phyloP scores from a whole-genome alignment of 2,329 filamentous ascomycete genomes.

The Ophiostoma sp. region DNA sequence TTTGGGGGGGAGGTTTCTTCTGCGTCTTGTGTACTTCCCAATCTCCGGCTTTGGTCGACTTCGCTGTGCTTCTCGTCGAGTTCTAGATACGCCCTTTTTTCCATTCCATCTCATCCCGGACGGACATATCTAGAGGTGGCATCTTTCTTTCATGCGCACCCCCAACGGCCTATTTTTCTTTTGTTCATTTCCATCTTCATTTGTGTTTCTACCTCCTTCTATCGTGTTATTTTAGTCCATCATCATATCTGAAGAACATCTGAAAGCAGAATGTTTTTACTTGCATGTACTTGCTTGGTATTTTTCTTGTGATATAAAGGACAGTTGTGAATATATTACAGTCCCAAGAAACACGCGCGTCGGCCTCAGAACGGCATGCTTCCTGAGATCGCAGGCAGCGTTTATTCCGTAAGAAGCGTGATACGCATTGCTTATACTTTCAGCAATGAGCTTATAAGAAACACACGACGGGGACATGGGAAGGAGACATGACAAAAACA shows the following conservation, averaged over 20 bases:
- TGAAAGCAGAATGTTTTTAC: neutral
- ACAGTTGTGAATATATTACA: no score
- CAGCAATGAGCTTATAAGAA: neutral
- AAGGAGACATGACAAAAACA: neutral
- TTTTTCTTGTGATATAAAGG: no score
- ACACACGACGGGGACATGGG: neutral
- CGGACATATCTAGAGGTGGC: neutral
- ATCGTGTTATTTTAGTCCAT: neutral
- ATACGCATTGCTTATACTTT: neutral
- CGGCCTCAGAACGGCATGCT: no score
- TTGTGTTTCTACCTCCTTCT: neutral
- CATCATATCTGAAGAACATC: neutral
- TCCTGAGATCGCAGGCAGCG: no score
- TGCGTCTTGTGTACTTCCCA: no score
- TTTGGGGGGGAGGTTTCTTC: no score
- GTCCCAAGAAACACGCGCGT: no score
- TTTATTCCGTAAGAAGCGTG: no score
- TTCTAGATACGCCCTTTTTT: neutral
- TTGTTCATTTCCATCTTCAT: neutral
- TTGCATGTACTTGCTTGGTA: neutral
- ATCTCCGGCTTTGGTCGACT: no score
- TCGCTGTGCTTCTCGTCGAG: neutral
- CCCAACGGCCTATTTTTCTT: neutral
- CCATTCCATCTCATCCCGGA: neutral
- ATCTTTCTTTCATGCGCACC: neutral